Percentiles rank a stretch among this genome's conserved stretches.
Evolutionary conservation across 306 rosid species (phyloP).

Genomic region (Vachellia pachyceras): DNA sequence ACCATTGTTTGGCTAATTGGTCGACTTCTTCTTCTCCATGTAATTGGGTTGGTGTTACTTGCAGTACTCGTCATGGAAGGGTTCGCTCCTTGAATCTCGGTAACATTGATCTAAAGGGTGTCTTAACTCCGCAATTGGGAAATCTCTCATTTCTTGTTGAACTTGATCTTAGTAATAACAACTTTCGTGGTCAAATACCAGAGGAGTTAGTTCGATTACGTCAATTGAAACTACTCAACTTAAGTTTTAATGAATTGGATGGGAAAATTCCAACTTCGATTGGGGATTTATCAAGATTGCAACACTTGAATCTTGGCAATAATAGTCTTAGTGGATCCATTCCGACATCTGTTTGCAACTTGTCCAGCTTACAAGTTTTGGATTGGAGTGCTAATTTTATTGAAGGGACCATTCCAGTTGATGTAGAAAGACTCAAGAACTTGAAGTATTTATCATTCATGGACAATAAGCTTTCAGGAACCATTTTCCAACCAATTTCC

Average conservation of each 20-base stretch:
- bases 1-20: background rate
- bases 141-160: background rate
- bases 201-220: background rate
- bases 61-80: background rate
- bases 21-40: background rate
- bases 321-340: background rate
- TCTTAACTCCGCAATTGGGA: background rate
- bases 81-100: background rate
- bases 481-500: no score
- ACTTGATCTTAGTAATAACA: background rate
- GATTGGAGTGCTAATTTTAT: background rate
- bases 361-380: background rate
- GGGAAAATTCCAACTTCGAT: background rate
- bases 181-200: background rate
- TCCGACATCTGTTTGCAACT: background rate
- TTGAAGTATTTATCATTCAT: background rate
- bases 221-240: background rate
- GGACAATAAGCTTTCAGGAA: background rate
- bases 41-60: background rate
- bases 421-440: background rate
- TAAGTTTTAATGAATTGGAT: background rate
- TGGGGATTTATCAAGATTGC: background rate
- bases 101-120: background rate
- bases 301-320: background rate
- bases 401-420: background rate